A percentile compares a stretch with the other conserved stretches of the same genome.
These are phyloP conservation scores for sunflower (Helianthus annuus) DNA, from an alignment of 129 eudicot species.

Conservation along the genomic window DNA sequence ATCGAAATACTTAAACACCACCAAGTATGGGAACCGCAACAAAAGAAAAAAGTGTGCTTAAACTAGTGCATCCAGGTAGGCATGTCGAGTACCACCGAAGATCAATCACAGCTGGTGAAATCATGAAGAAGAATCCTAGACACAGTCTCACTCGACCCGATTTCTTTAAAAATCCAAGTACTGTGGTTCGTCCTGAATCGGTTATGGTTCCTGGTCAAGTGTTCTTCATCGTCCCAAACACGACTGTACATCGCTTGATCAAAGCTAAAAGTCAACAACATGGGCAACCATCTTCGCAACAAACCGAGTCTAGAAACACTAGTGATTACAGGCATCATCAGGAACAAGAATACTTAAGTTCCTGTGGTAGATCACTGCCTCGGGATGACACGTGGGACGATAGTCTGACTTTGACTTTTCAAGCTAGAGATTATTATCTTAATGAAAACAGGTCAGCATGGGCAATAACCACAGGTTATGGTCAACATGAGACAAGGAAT, in stretches of 20 bases:
- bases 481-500: slow-evolving; percentile 7
- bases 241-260: slow-evolving; percentile 41
- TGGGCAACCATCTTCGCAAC: slow-evolving; percentile 14
- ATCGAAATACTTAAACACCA: background rate
- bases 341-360: slow-evolving; percentile 4
- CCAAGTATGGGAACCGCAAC: slow-evolving; percentile 44
- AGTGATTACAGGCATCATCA: slow-evolving; percentile 1
- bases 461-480: background rate
- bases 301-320: slow-evolving; percentile 15
- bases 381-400: slow-evolving; percentile 20
- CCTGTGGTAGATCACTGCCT: slow-evolving; percentile 24
- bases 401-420: slow-evolving; percentile 21
- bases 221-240: slow-evolving; percentile 58
- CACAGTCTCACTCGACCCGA: slow-evolving; percentile 66
- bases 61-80: slow-evolving; percentile 63
- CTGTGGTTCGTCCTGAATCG: slow-evolving; percentile 59
- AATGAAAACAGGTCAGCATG: slow-evolving; percentile 17
- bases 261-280: slow-evolving; percentile 34
- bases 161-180: slow-evolving; percentile 48
- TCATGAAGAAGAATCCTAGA: slow-evolving; percentile 63
- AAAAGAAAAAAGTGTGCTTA: slow-evolving; percentile 51
- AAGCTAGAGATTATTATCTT: slow-evolving; percentile 29
- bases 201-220: slow-evolving; percentile 60
- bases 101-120: slow-evolving; percentile 54
- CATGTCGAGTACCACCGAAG: slow-evolving; percentile 40